A percentile compares a stretch with the other conserved stretches of the same genome.
Conservation (phyloP, 1,139 yeast species). For the Yarrowia galli region DNA sequence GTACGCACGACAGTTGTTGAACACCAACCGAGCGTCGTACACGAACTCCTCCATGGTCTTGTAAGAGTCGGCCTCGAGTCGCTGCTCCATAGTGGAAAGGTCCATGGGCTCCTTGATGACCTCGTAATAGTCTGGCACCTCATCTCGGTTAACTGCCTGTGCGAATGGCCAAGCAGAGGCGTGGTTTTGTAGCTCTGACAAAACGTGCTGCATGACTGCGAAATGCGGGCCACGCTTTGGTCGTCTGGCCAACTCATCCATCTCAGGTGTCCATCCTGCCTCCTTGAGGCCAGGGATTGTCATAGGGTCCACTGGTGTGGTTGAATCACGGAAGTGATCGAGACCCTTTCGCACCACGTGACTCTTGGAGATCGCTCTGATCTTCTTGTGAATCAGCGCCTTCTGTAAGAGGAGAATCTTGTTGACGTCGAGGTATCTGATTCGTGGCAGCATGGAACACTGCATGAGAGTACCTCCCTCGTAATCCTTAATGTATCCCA, state of each 20-base stretch:
- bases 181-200: conserved; percentile 88
- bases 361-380: conserved; percentile 77
- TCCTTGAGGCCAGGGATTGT: conserved; percentile 87
- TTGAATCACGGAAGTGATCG: conserved; percentile 47
- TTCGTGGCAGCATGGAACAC: conserved; percentile 88
- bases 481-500: conserved; percentile 98
- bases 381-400: conserved; percentile 88
- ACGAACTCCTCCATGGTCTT: conserved; percentile 89
- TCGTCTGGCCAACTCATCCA: conserved; percentile 94
- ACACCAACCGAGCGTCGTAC: conserved; percentile 84
- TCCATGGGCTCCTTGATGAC: conserved; percentile 99
- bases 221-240: conserved; percentile 96
- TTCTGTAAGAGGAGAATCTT: conserved; percentile 85
- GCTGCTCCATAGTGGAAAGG: conserved; percentile 90
- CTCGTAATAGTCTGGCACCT: conserved; percentile 95
- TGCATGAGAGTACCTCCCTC: conserved; percentile 99
- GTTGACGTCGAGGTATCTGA: conserved; percentile 86
- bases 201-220: conserved; percentile 86
- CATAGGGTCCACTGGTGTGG: conserved; percentile 63
- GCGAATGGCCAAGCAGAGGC: conserved; percentile 99
- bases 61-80: conserved; percentile 90
- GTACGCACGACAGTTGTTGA: conserved; percentile 71
- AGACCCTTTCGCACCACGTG: conserved; percentile 86
- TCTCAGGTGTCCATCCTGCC: conserved; percentile 98
- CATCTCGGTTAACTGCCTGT: conserved; percentile 89